Evolutionary conservation across 176 grass and related monocot genomes (phyloP), one percentile per base, ranked within the genome.

Genomic region (Miscanthus lutarioriparius): DNA sequence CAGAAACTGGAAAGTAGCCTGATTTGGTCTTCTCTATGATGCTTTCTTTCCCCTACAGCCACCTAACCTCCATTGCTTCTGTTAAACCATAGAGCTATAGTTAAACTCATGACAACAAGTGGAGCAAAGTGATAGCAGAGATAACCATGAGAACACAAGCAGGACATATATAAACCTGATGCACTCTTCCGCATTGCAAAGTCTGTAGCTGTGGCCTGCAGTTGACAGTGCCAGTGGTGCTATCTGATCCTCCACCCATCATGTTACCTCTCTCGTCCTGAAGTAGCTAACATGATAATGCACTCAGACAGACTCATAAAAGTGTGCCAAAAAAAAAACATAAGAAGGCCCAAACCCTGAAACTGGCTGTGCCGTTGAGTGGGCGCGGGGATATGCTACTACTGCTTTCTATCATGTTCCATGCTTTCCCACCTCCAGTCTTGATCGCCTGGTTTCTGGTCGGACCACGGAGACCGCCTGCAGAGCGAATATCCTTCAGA

Each of bases 11-110:
- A 67, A 61, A 22, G 3, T 44, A 49, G 91, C 89, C 89, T 85
- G 79, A 22, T 89, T 80, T 39, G 74, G 87, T 53, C 86, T 91
- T 82, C 47, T 17, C 82, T 80, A 14, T 83, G 83, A 66, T 70
- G 67, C 56, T 91, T 91, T 47, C 39, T 89, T 16, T 28, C 63
- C 62, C 58, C 83, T 30, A 89, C 86, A 41, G 75, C 51, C 74
- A 87, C 62, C 89, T 80, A 91, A 58, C 76, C 80, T 51, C 64
- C 83, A 64, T 64, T 87, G 37, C 40, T 83, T 64, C 28, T 62
- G 17, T 33, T 69, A 74, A 83, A 71, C 32, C 66, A 43, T 76
- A 48, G n/a, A 70, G 54, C 25, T 32, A 28, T 40, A 87, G 49
- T n/a, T n/a, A n/a, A n/a, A n/a, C n/a, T n/a, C n/a, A n/a, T n/a